A percentile compares a stretch with the other conserved stretches of the same genome.
phyloP scores from a whole-genome alignment of 768 basidiomycete genomes.

The Amanita thiersii region DNA sequence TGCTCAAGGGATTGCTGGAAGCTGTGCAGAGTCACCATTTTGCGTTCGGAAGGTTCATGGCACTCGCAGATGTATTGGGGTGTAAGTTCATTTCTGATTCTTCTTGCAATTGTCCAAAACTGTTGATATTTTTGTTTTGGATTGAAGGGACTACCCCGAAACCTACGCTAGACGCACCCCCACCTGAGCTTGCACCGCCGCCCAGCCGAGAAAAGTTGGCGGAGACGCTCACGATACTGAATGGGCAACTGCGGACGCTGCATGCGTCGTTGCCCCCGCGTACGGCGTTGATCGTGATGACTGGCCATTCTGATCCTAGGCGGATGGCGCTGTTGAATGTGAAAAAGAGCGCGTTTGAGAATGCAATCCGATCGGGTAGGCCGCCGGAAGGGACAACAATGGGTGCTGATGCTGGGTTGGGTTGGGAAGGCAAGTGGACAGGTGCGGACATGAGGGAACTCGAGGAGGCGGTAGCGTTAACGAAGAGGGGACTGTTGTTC shows the following conservation, averaged over 20 bases:
- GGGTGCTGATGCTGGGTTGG: slow-evolving; percentile 23
- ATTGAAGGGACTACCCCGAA: slow-evolving; percentile 57
- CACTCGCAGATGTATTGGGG: slow-evolving; percentile 69
- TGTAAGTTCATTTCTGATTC: slow-evolving; percentile 47
- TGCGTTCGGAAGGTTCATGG: slow-evolving; percentile 77
- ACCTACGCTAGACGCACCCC: slow-evolving; percentile 26
- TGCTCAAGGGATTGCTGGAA: slow-evolving; percentile 60
- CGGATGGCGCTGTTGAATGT: slow-evolving; percentile 67
- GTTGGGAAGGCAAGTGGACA: slow-evolving; percentile 61
- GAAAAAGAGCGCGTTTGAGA: slow-evolving; percentile 68
- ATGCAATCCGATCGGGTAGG: slow-evolving; percentile 46
- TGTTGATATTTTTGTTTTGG: neutral
- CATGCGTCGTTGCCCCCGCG: slow-evolving; percentile 66
- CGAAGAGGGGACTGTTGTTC: slow-evolving; percentile 80
- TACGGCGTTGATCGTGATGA: slow-evolving; percentile 80
- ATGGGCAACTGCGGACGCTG: slow-evolving; percentile 52
- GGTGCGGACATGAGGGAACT: slow-evolving; percentile 68
- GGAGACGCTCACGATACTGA: slow-evolving; percentile 38
- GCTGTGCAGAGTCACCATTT: slow-evolving; percentile 65
- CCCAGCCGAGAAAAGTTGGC: slow-evolving; percentile 27
- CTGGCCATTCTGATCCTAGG: slow-evolving; percentile 85
- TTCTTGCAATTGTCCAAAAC: neutral
- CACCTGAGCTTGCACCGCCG: slow-evolving; percentile 19
- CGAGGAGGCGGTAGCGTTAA: slow-evolving; percentile 71
- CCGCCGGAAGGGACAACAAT: slow-evolving; percentile 40